Percentiles rank a stretch among this genome's conserved stretches.
Conservation (phyloP, 2,329 filamentous ascomycete species). For the Pseudonectria foliicola region DNA sequence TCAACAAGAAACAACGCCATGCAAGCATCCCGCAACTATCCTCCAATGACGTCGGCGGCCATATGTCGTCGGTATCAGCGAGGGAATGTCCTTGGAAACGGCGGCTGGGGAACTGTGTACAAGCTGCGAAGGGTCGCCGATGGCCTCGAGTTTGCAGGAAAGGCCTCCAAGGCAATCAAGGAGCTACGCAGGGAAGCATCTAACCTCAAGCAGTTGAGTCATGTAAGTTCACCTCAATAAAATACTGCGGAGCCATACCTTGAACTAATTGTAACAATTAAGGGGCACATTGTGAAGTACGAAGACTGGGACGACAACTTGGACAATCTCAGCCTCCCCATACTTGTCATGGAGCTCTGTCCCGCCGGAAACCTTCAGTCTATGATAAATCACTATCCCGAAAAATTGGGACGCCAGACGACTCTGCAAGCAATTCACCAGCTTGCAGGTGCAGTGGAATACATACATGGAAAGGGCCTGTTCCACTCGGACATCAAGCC, state of each 20-base stretch:
- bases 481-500: constrained; percentile 28
- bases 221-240: no score
- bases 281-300: constrained; percentile 24
- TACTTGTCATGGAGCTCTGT: constrained; percentile 28
- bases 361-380: constrained; percentile 20
- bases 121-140: constrained; percentile 21
- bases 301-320: constrained; percentile 20
- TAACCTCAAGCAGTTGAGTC: constrained; percentile 14
- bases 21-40: no score
- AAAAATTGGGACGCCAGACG: constrained; percentile 11
- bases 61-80: constrained; percentile 17
- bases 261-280: background rate
- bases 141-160: constrained; percentile 23
- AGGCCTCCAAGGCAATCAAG: constrained; percentile 13
- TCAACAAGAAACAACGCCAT: no score
- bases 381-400: constrained; percentile 15
- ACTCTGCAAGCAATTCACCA: constrained; percentile 17
- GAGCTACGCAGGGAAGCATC: constrained; percentile 20
- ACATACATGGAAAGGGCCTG: constrained; percentile 16
- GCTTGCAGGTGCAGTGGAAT: constrained; percentile 18
- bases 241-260: background rate
- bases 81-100: constrained; percentile 19
- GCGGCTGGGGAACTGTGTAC: constrained; percentile 22
- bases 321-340: constrained; percentile 6
- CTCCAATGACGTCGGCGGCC: no score